These are phyloP conservation scores for Ulota crispa DNA, from an alignment of 225 moss, liverwort and hornwort species.

Conservation along the genomic window DNA sequence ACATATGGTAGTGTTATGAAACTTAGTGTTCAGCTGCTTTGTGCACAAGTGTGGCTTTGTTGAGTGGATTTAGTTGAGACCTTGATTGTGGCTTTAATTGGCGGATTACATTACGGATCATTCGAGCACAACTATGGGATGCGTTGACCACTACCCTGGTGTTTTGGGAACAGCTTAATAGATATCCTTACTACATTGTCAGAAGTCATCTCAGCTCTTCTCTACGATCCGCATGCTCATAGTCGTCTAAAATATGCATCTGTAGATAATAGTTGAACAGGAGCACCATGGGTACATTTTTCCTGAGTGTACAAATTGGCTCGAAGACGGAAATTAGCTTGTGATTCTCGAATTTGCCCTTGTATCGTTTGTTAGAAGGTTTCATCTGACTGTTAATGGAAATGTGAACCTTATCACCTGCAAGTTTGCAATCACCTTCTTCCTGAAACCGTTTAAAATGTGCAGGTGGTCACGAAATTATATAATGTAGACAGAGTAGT, in stretches of 20 bases:
- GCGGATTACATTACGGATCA: neutral
- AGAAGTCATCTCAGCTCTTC: neutral
- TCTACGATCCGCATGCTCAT: neutral
- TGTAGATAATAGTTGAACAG: neutral
- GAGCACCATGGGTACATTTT: neutral
- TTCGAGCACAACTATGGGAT: neutral
- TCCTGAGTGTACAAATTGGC: neutral
- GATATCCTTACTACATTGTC: neutral
- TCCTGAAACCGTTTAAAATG: neutral
- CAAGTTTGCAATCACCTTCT: neutral
- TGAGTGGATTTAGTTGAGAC: neutral
- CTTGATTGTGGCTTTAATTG: slow-evolving; percentile 4
- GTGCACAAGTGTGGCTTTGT: neutral
- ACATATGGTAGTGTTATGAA: no score
- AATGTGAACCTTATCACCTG: neutral
- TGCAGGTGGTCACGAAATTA: neutral
- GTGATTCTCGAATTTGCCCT: neutral
- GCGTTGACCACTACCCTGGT: neutral
- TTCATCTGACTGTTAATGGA: neutral
- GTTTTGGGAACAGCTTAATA: neutral
- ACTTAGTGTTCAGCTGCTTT: no score
- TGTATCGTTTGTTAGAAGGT: neutral
- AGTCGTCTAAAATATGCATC: neutral
- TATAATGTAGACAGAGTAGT: neutral
- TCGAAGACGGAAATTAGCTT: neutral